Evolutionary conservation across 768 basidiomycete genomes (phyloP), one percentile per base, ranked within the genome.

Genomic region (Kwoniella heveanensis): DNA sequence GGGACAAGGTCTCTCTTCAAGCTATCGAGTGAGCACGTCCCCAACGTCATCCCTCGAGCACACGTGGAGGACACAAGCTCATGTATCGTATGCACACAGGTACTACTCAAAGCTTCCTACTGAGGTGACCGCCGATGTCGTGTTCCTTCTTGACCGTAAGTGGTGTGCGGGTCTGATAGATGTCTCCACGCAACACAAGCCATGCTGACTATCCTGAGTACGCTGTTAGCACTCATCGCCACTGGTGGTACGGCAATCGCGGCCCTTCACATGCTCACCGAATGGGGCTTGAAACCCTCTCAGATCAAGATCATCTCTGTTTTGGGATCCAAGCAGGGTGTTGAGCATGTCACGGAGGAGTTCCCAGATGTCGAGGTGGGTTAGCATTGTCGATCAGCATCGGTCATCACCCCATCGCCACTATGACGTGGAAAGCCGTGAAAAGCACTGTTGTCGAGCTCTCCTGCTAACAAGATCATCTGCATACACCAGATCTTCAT

Each of bases 211-310:
- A 36, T 6, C 7, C 32, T 7, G 13, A 36, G 32, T 13, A 7
- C 13, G 32, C 13, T 36, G 7, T 27, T 47, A 73, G 67, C 95
- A 19, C 81, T 97, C 30, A 88, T 97, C 71, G 95, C 95, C 0
- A 97, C 95, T 2, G 95, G 93, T 55, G 90, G 92, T 12, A 97
- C 95, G 3, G 92, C 90, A 1, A 84, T 85, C 66, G 93, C 95
- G 19, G 94, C 94, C 9, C 78, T 97, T 59, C 74, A 85, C 54
- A 97, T 96, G 58, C 62, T 80, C 55, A 71, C 69, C 26, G 80
- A 82, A 17, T 82, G 81, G 80, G 80, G 81, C 1, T 64, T 80
- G 21, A 39, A 63, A 2, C 66, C 88, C 88, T 86, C 65, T 52
- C 86, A 87, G 65, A 87, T 97, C 77, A 94, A 90, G 81, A 81